phyloP scores from a whole-genome alignment of 495 filamentous ascomycete species.

The Ramalina peruviana region DNA sequence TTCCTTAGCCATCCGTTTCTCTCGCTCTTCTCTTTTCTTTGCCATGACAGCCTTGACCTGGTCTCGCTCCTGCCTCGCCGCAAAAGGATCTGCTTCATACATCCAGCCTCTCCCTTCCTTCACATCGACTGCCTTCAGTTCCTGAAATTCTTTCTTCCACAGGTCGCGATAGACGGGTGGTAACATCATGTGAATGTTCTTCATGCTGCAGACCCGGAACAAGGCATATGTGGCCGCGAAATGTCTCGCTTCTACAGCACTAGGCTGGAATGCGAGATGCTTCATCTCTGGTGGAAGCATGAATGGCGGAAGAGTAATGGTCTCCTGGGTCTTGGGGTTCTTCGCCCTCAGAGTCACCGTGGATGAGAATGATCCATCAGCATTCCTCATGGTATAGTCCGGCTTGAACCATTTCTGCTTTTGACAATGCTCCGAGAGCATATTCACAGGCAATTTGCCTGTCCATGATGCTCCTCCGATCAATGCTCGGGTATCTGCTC shows the following conservation, averaged over 20 bases:
- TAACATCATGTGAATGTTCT: conserved; percentile 83
- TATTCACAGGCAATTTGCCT: conserved; percentile 83
- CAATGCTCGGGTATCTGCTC: conserved; percentile 68
- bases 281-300: conserved; percentile 61
- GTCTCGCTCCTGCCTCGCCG: conserved; percentile 61
- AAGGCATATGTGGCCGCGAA: conserved; percentile 83
- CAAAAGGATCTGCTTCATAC: conserved; percentile 92
- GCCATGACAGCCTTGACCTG: conserved; percentile 54
- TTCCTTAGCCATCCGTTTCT: conserved; percentile 48
- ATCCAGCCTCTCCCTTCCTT: conserved; percentile 71
- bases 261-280: conserved; percentile 52
- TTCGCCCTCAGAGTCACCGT: conserved; percentile 63
- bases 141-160: conserved; percentile 76
- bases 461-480: conserved; percentile 97
- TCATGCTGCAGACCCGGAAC: conserved; percentile 84
- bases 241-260: conserved; percentile 78
- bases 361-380: conserved; percentile 52
- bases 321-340: conserved; percentile 73
- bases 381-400: conserved; percentile 64
- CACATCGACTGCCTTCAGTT: conserved; percentile 62
- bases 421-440: conserved; percentile 88
- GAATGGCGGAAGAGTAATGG: conserved; percentile 61
- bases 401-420: conserved; percentile 92
- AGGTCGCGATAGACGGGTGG: conserved; percentile 77
- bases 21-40: conserved; percentile 49